Percentiles rank a stretch among this genome's conserved stretches.
phyloP scores from a whole-genome alignment of 371 early-diverging fungal species.

The Mortierella sp. region DNA sequence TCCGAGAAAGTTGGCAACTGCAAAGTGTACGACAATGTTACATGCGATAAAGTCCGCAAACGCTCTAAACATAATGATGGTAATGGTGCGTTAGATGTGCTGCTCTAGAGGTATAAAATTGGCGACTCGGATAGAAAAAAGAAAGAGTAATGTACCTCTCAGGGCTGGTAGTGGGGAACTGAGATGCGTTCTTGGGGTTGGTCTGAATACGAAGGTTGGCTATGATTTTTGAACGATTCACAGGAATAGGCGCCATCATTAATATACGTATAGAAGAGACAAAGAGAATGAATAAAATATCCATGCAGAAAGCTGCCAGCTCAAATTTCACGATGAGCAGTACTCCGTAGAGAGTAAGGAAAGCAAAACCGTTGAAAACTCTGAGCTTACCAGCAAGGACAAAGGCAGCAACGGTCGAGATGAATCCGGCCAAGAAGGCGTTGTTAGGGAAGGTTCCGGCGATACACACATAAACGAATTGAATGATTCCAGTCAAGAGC shows the following conservation, averaged over 20 bases:
- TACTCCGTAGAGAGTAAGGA: too few relatives aligned
- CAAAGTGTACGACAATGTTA: conserved; percentile 75
- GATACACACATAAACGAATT: conserved; percentile 87
- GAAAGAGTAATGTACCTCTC: conserved; percentile 61
- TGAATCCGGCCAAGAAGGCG: conserved; percentile 96
- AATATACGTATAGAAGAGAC: too few relatives aligned
- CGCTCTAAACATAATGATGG: conserved; percentile 61
- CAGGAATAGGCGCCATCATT: too few relatives aligned
- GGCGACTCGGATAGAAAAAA: background rate
- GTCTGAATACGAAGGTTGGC: conserved; percentile 80
- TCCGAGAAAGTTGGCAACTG: conserved; percentile 86
- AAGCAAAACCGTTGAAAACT: too few relatives aligned
- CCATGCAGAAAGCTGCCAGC: background rate
- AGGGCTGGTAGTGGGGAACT: conserved; percentile 63
- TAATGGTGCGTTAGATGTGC: background rate
- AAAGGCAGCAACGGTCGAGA: conserved; percentile 92
- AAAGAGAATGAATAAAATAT: background rate
- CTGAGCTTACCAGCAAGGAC: conserved; percentile 85
- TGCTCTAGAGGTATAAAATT: background rate
- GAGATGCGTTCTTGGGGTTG: conserved; percentile 73
- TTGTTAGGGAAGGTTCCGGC: conserved; percentile 97
- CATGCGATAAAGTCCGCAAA: conserved; percentile 84
- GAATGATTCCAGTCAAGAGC: conserved; percentile 87
- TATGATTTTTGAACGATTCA: conserved; percentile 6
- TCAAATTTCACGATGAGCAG: background rate